Base-by-base conservation (phyloP, 1,284 basidiomycete genomes). In the Tilletia setariae region DNA sequence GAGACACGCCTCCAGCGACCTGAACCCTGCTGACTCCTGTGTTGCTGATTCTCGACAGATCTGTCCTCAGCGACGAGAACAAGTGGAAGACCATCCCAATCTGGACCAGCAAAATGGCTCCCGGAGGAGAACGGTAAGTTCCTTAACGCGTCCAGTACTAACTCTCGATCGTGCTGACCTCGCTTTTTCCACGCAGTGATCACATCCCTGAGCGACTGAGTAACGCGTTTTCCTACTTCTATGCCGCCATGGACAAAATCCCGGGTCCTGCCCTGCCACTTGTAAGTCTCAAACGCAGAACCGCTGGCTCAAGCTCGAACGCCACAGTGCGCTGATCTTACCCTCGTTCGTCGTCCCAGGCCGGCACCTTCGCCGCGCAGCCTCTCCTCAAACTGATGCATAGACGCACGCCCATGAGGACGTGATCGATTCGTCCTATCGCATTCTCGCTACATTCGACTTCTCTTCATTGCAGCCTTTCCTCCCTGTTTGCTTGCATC, bases 41-140 rank as follows among this genome's bases (percentile, higher is more conserved):
- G 4, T 8, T 59, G 6, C 16, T 49, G 4, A 25, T 59, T 19
- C 53, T 25, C 28, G 8, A 28, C 56, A 61, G 56, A 3, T 30
- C 56, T 7, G 35, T 61, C n/a, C 9, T 61, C 32, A 35, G 56
- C 28, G 56, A 61, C 28, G 56, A 61, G 56, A 61, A 61, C 56
- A 61, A 35, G 28, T 61, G 56, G 56, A 61, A 61, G 56, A 25
- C 32, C 13, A 13, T 61, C 1, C 28, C 25, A 1, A 61, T 61
- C n/a, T 61, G 56, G 56, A 61, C 56, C 19, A 61, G 56, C 56
- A 19, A 25, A 7, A 61, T 61, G 56, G 56, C 56, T 13, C 56
- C 56, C 56, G 56, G 56, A 1, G 30, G 56, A 25, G 56, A 61
- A 30, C 56, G 56, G 56, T 61, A 16, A 61, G 56, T 61, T 16